Percentiles rank a stretch among this genome's conserved stretches.
Evolutionary conservation across 75 land plant species (phyloP).

Genomic region (Pinus taeda): DNA sequence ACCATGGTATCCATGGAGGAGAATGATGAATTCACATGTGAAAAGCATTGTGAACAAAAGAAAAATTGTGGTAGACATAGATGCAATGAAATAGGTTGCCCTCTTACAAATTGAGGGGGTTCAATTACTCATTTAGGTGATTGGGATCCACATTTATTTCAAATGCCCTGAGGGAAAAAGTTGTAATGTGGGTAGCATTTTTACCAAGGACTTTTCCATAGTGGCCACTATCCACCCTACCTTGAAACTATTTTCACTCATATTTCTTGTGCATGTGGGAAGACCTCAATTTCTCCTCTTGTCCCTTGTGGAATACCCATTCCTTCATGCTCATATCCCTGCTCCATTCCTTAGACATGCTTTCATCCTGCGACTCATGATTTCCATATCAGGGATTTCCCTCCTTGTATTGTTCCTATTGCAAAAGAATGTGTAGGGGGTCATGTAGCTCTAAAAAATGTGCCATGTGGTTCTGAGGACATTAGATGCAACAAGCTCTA

Average conservation of each 20-base stretch:
- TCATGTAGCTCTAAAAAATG: constrained; percentile 79
- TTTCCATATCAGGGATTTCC: constrained; percentile 94
- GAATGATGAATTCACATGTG: constrained; percentile 52
- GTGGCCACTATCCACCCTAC: constrained; percentile 93
- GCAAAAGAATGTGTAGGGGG: constrained; percentile 91
- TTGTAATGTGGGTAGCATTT: constrained; percentile 82
- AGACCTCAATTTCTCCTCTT: constrained; percentile 89
- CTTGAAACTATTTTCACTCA: constrained; percentile 88
- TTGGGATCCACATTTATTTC: constrained; percentile 79
- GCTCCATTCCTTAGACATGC: constrained; percentile 84
- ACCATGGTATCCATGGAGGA: constrained; percentile 13
- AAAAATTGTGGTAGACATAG: constrained; percentile 95
- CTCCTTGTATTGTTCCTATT: constrained; percentile 79
- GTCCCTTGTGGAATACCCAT: constrained; percentile 92
- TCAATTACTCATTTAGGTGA: constrained; percentile 15
- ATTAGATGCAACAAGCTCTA: constrained; percentile 90
- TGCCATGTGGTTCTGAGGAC: constrained; percentile 94
- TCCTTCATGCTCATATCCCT: constrained; percentile 77
- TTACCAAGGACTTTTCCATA: constrained; percentile 80
- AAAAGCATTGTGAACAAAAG: constrained; percentile 82
- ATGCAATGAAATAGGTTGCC: constrained; percentile 82
- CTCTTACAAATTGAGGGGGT: constrained; percentile 33
- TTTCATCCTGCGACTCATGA: constrained; percentile 79
- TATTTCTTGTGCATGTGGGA: constrained; percentile 94
- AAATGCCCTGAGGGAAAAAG: constrained; percentile 80